Base-by-base conservation (phyloP, 1,284 basidiomycete genomes). In the Tilletiaria anomala region DNA sequence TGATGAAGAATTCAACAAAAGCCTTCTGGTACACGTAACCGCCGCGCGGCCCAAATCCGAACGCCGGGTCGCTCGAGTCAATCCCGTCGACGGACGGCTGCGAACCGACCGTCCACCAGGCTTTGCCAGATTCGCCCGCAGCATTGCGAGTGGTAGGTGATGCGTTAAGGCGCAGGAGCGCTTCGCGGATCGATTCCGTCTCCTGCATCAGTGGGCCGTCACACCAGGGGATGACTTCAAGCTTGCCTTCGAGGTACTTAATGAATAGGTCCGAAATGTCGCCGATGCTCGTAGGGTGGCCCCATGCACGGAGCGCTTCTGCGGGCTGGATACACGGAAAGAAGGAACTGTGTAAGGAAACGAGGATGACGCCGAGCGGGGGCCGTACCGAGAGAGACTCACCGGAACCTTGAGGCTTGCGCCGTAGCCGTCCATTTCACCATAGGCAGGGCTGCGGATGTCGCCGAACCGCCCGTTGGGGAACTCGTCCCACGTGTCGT, bases 1-100 rank as follows among this genome's bases (percentile, higher is more conserved):
- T 61, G 31, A 82, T 82, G 64, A 97, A 97, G 66, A 96, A 91
- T 69, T 99, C 91, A 5, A 96, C 87, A 63, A 96, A 99, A 3
- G 82, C 77, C 69, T 99, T 99, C 69, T 99, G 93, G 70, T 85
- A 97, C 11, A 97, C 82, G 68, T 88, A 89, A 3, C 91, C 91
- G 8, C 78, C 80, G 36, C 74, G 73, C 5, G 91, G 93, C 4
- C 91, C 91, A 80, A 91, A 97, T 1, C 91, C 93, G 47, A 89
- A 78, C 0, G 82, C 70, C 11, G 76, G 73, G 61, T 66, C 64
- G 10, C 47, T 48, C 15, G 54, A 58, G 6, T 52, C 44, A n/a
- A 53, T 51, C 0, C 59, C 63, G 33, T 62, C 61, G 0, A 64
- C 54, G 0, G 59, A 60, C 1, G 93, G 91, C 68, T 97, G 93